phyloP scores from a whole-genome alignment of 2,329 filamentous ascomycete species.

The Phialophora expanda region DNA sequence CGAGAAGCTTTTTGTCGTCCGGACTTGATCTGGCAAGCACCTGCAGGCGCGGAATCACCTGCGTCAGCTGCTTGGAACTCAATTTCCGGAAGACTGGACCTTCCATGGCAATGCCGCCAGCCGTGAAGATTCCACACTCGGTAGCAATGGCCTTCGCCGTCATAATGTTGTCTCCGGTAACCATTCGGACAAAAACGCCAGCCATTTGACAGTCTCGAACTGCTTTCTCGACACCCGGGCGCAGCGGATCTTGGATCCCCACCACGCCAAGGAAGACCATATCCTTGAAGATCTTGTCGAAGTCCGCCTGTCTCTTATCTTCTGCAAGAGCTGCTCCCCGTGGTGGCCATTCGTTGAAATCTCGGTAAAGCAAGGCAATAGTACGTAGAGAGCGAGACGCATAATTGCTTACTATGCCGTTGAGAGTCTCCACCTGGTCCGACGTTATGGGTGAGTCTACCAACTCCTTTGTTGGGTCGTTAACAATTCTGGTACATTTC shows the following conservation, averaged over 20 bases:
- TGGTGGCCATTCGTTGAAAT: conserved; percentile 85
- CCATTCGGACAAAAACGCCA: conserved; percentile 82
- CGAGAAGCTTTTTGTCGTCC: conserved; percentile 76
- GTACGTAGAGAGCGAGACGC: conserved; percentile 80
- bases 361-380: conserved; percentile 81
- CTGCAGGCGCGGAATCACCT: conserved; percentile 70
- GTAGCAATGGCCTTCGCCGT: conserved; percentile 79
- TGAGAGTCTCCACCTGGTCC: conserved; percentile 64
- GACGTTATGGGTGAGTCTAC: conserved; percentile 56
- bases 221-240: conserved; percentile 74
- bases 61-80: conserved; percentile 66
- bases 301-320: conserved; percentile 65
- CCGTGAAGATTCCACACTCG: conserved; percentile 76
- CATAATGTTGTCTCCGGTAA: conserved; percentile 80
- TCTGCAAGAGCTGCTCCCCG: conserved; percentile 62
- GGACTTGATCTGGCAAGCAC: conserved; percentile 76
- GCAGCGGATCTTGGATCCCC: conserved; percentile 81
- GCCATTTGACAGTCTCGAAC: conserved; percentile 75
- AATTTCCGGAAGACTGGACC: conserved; percentile 78
- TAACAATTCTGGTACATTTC: conserved; percentile 59
- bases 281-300: conserved; percentile 69
- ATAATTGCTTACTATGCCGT: conserved; percentile 74
- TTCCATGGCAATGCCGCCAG: conserved; percentile 74
- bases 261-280: conserved; percentile 74
- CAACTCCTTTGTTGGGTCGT: conserved; percentile 65